Percentiles rank a stretch among this genome's conserved stretches.
Conservation (phyloP, 495 filamentous ascomycete species). For the Glonium stellatum region DNA sequence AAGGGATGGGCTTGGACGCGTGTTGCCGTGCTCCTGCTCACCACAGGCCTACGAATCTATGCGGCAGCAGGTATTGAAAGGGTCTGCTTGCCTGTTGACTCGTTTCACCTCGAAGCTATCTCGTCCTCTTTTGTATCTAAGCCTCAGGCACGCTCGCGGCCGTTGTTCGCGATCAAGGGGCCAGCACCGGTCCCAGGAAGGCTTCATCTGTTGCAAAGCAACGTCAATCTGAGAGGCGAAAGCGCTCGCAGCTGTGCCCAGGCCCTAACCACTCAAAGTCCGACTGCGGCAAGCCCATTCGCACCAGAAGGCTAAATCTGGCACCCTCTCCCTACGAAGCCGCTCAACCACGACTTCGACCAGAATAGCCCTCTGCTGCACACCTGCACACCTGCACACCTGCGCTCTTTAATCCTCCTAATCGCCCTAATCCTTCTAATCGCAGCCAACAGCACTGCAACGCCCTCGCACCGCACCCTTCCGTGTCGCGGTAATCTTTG, state of each 20-base stretch:
- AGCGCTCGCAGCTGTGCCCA: neutral
- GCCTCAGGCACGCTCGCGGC: neutral
- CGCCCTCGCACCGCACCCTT: neutral
- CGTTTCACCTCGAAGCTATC: neutral
- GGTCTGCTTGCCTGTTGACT: neutral
- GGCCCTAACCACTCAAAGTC: neutral
- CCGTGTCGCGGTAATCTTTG: neutral
- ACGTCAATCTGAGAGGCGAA: neutral
- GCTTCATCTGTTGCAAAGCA: too few relatives aligned
- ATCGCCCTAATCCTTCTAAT: neutral
- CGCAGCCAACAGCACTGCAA: neutral
- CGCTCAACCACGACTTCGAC: neutral
- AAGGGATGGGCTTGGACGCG: neutral
- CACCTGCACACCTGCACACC: too few relatives aligned
- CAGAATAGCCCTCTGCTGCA: neutral
- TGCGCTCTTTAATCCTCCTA: too few relatives aligned
- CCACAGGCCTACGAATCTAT: neutral
- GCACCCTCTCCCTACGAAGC: neutral
- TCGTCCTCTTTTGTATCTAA: neutral
- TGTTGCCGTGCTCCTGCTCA: conserved; percentile 2
- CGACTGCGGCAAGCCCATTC: neutral
- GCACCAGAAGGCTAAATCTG: too few relatives aligned
- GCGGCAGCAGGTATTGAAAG: neutral
- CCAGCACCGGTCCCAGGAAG: neutral
- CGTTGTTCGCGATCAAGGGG: neutral